These are phyloP conservation scores for Penicillium angulare DNA, from an alignment of 495 filamentous ascomycete species.

Conservation along the genomic window DNA sequence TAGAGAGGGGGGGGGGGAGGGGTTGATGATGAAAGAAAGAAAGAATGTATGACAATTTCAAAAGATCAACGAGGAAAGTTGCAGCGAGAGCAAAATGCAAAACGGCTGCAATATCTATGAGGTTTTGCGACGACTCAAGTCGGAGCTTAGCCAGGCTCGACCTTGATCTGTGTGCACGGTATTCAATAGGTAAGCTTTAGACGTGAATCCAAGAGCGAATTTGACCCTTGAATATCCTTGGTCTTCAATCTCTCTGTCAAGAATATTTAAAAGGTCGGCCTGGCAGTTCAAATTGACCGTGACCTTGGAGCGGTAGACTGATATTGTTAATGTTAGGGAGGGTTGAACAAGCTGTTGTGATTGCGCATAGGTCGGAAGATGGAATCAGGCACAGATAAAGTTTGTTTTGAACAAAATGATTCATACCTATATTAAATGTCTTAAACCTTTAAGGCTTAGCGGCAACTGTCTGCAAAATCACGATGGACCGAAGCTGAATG, in stretches of 20 bases:
- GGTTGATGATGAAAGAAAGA: too few species aligned
- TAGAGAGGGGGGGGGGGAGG: too few species aligned
- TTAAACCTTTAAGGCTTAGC: not conserved
- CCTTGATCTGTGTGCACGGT: not conserved
- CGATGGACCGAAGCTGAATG: not conserved
- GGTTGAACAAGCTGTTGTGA: not conserved
- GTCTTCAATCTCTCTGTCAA: too few species aligned
- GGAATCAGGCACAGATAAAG: not conserved
- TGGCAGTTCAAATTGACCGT: not conserved
- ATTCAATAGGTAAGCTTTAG: not conserved
- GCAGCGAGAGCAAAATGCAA: too few species aligned
- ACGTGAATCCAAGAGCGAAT: too few species aligned
- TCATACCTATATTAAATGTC: not conserved
- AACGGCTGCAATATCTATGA: too few species aligned
- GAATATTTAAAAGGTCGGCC: not conserved
- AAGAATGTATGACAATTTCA: too few species aligned
- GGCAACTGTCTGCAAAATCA: not conserved
- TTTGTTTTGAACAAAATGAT: not conserved
- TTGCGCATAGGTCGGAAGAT: not conserved
- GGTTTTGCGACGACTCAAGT: too few species aligned
- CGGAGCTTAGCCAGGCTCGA: not conserved
- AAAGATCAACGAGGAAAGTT: too few species aligned
- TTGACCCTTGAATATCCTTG: too few species aligned
- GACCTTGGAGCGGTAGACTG: not conserved
- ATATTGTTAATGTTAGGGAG: not conserved